Conservation (phyloP, 768 basidiomycete genomes). For the Tubosaeta sp. region DNA sequence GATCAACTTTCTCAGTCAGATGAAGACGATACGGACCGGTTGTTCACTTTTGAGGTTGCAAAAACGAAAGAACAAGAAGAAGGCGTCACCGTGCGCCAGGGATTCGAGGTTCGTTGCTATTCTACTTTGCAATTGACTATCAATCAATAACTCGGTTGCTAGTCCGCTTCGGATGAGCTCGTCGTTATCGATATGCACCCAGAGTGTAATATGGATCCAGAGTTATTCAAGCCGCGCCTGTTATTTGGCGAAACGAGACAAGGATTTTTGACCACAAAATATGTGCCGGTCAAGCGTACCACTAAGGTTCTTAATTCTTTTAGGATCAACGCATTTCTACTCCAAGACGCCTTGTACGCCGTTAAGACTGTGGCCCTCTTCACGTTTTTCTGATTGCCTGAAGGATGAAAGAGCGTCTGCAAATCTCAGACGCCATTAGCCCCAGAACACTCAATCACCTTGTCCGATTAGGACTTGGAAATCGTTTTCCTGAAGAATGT, state of each 20-base stretch:
- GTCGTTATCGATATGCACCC: conserved; percentile 13
- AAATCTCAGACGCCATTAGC: conserved; percentile 20
- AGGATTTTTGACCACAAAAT: conserved; percentile 34
- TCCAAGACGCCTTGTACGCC: conserved; percentile 25
- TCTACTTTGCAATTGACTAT: not conserved
- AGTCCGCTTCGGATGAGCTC: conserved; percentile 21
- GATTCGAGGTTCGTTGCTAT: conserved; percentile 38
- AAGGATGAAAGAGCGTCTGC: conserved; percentile 26
- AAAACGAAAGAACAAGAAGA: conserved; percentile 59
- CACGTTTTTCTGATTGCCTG: not conserved
- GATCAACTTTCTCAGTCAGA: conserved; percentile 26
- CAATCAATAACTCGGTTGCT: not conserved
- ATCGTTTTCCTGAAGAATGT: conserved; percentile 25
- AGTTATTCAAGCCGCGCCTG: conserved; percentile 28
- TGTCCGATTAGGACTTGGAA: conserved; percentile 27
- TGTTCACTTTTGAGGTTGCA: conserved; percentile 53
- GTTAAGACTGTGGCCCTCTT: not conserved
- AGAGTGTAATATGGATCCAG: conserved; percentile 19
- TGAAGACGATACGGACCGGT: conserved; percentile 41
- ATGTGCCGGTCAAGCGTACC: conserved; percentile 19
- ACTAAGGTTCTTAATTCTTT: conserved; percentile 3
- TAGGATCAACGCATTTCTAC: conserved; percentile 10
- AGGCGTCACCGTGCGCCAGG: conserved; percentile 38
- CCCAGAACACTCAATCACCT: conserved; percentile 28
- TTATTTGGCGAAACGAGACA: conserved; percentile 41